phyloP scores from a whole-genome alignment of 208 protist genomes.

The Porcisia deanei region DNA sequence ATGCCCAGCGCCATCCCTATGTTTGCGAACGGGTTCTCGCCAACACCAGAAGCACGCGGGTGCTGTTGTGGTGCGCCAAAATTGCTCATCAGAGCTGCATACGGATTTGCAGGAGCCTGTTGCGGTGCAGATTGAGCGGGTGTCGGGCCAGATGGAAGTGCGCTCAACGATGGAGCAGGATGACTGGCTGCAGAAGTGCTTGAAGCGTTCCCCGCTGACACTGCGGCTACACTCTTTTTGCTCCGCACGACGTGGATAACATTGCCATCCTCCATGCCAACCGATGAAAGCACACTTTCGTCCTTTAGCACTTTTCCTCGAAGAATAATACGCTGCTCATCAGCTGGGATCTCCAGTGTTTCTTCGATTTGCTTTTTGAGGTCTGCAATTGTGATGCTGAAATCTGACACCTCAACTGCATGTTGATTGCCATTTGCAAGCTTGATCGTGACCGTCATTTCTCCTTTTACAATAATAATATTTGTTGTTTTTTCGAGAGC shows the following conservation, averaged over 20 bases:
- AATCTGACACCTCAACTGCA: constrained; percentile 68
- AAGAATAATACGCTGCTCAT: constrained; percentile 85
- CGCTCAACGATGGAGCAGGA: constrained; percentile 9
- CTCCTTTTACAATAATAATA: not conserved
- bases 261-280: constrained; percentile 79
- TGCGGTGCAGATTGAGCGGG: constrained; percentile 9
- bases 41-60: constrained; percentile 5
- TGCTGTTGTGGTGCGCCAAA: constrained; percentile 29
- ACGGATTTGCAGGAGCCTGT: constrained; percentile 49
- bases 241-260: constrained; percentile 87
- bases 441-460: constrained; percentile 62
- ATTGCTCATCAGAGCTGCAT: constrained; percentile 62
- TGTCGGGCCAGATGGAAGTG: not conserved
- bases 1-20: constrained; percentile 29
- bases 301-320: constrained; percentile 90
- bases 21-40: constrained; percentile 17
- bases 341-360: constrained; percentile 65
- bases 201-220: constrained; percentile 2
- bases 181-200: constrained; percentile 9
- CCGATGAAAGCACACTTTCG: constrained; percentile 59
- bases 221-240: constrained; percentile 40
- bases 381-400: constrained; percentile 66
- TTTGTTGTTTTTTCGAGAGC: constrained; percentile 5
- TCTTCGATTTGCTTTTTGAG: constrained; percentile 64
- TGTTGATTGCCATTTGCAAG: constrained; percentile 78